Base-by-base conservation (phyloP, 805 yeast species). In the Peterozyma xylosa region DNA sequence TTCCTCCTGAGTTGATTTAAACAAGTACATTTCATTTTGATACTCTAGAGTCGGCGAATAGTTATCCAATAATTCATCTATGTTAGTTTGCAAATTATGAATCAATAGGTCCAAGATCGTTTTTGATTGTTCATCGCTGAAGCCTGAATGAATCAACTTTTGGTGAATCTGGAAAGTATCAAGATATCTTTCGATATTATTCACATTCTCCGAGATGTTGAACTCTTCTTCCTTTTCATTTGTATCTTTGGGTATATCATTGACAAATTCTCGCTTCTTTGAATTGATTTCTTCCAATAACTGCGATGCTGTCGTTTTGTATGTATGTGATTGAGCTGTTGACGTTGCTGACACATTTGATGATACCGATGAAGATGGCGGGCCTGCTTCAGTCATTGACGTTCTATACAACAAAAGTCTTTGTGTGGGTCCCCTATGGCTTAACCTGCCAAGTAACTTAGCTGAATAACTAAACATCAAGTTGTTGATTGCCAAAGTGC, bases 1-100 rank as follows among this genome's bases (percentile, higher is more conserved):
- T 59, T 91, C 98, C 43, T 90, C 82, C 48, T 87, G 87, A 0
- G 96, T 96, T 30, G 96, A 95, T 57, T 89, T 91, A 59, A 88
- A 90, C 11, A 93, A 64, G 57, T 91, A 93, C 17, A 78, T 74
- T 54, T 91, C 96, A 54, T 90, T 91, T 50, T 90, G 96, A 13
- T 88, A 64, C 52, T 88, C 96, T 48, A 79, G 78, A 27, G 63
- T 63, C 17, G 76, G 79, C 4, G 75, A 63, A 57, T 74, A 77
- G 45, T 67, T 68, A 4, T 63, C 58, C 39, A 71, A 67, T 33
- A 81, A 62, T 57, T 72, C 67, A 30, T 70, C 67, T 27, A 80
- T 63, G 45, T 53, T 66, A 51, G 52, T 66, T 53, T 58, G 56
- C 32, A 71, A 45, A 2, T 58, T 53, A 15, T 55, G 49, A 16